Evolutionary conservation across 139 green algal genomes (phyloP), one percentile per base, ranked within the genome.

Genomic region (Tetradesmus lagerheimii): DNA sequence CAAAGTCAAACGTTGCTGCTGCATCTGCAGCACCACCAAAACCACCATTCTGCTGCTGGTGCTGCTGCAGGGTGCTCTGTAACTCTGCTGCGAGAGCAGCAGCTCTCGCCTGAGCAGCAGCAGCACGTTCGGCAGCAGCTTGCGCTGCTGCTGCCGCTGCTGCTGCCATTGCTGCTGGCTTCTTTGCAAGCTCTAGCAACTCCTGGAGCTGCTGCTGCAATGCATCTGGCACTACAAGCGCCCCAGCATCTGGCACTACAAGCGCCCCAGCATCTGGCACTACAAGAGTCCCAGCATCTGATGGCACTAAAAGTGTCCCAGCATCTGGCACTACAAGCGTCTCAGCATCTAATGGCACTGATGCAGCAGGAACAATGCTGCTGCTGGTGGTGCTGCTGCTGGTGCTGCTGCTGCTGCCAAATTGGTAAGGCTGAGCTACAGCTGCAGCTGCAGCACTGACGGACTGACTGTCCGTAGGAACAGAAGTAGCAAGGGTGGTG

Each of bases 361-460:
- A n/a, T n/a, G n/a, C n/a, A n/a, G n/a, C n/a, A n/a, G n/a, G n/a
- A n/a, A n/a, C n/a, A n/a, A n/a, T n/a, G n/a, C n/a, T n/a, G n/a
- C n/a, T n/a, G n/a, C n/a, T n/a, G n/a, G n/a, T n/a, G n/a, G n/a
- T n/a, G n/a, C 78, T 25, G 27, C 78, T 83, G 78, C 78, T 62
- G 18, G 18, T 38, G 25, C 82, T 66, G 82, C 82, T 66, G 82
- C 82, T 79, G 82, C 82, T 87, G 57, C 82, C 82, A 79, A 87
- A 87, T 2, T 50, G 35, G n/a, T 79, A 87, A 1, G 35, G 39
- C 12, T 12, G 27, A 6, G 38, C 27, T 18, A 23, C 39, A 6
- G 38, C 27, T 18, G 38, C 47, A 75, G 37, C 14, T 53, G 18
- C 37, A 27, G 18, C 37, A 27, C 1, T 45, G 1, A 27, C 74